Conservation (phyloP, 2,329 filamentous ascomycete genomes). For the Pyrenochaeta sp. region DNA sequence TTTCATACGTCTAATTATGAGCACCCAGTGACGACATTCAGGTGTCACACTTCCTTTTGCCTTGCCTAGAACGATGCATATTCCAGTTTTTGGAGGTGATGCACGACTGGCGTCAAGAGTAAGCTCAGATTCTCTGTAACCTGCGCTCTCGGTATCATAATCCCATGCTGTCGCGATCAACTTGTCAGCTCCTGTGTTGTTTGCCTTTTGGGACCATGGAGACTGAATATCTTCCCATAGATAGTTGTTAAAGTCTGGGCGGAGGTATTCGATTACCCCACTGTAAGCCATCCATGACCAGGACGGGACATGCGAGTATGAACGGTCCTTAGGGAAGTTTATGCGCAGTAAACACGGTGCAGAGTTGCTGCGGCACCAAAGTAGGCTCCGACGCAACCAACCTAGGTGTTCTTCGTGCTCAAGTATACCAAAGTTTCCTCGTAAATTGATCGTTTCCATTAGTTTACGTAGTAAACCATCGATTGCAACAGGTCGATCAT, state of each 20-base stretch:
- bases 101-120: too few species aligned
- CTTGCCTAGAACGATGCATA: too few species aligned
- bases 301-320: constrained; percentile 9
- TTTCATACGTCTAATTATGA: too few species aligned
- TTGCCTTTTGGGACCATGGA: too few species aligned
- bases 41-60: too few species aligned
- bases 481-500: constrained; percentile 43
- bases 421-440: constrained; percentile 43
- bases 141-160: too few species aligned
- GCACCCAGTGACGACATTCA: too few species aligned
- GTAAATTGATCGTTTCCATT: constrained; percentile 19
- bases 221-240: constrained; percentile 21
- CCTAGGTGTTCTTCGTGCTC: constrained; percentile 16
- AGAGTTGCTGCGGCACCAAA: constrained; percentile 9
- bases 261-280: constrained; percentile 24
- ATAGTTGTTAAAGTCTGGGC: constrained; percentile 1
- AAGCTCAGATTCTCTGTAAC: too few species aligned
- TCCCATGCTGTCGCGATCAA: too few species aligned
- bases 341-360: constrained; percentile 3
- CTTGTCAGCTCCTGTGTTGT: too few species aligned
- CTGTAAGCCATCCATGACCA: constrained; percentile 26
- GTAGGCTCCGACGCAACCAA: constrained; percentile 12
- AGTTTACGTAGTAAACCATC: constrained; percentile 42
- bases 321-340: constrained; percentile 1
- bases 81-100: too few species aligned